Percentiles rank a stretch among this genome's conserved stretches.
phyloP scores from a whole-genome alignment of 2,329 filamentous ascomycete genomes.

The Westerdykella sp. region DNA sequence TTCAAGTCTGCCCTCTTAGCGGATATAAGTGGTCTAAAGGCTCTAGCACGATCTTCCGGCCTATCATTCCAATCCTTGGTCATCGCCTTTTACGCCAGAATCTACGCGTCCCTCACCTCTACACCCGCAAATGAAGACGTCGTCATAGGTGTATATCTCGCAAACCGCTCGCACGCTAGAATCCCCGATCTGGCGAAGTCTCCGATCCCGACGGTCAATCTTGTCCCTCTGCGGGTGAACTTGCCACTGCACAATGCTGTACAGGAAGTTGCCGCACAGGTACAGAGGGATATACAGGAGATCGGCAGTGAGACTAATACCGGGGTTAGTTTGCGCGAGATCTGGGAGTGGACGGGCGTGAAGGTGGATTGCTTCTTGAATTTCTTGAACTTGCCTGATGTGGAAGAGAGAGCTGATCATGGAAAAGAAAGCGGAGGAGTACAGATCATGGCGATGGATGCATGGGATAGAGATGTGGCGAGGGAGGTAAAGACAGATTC shows the following conservation, averaged over 20 bases:
- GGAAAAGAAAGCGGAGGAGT: conserved; percentile 4
- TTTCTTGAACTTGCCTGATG: conserved; percentile 57
- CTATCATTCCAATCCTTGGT: conserved; percentile 68
- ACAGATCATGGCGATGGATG: conserved; percentile 11
- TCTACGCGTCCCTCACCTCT: conserved; percentile 36
- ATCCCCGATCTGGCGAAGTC: conserved; percentile 47
- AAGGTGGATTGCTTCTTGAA: conserved; percentile 71
- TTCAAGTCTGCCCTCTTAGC: conserved; percentile 48
- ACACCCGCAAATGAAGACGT: conserved; percentile 36
- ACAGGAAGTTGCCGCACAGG: conserved; percentile 48
- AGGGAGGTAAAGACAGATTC: conserved; percentile 10
- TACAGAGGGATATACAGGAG: conserved; percentile 62
- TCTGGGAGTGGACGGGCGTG: conserved; percentile 68
- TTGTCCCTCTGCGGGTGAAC: conserved; percentile 64
- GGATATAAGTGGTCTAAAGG: conserved; percentile 38
- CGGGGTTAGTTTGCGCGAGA: conserved; percentile 61
- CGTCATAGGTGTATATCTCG: conserved; percentile 74
- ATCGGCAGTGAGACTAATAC: conserved; percentile 55
- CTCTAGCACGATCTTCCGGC: conserved; percentile 44
- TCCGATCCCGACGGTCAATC: conserved; percentile 66
- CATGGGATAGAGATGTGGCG: conserved; percentile 17
- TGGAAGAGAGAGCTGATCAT: conserved; percentile 9
- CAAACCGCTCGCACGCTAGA: conserved; percentile 58
- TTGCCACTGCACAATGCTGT: conserved; percentile 33
- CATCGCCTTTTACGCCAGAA: conserved; percentile 62